phyloP scores from a whole-genome alignment of 2,329 filamentous ascomycete genomes.

The Aspergillus bombycis region DNA sequence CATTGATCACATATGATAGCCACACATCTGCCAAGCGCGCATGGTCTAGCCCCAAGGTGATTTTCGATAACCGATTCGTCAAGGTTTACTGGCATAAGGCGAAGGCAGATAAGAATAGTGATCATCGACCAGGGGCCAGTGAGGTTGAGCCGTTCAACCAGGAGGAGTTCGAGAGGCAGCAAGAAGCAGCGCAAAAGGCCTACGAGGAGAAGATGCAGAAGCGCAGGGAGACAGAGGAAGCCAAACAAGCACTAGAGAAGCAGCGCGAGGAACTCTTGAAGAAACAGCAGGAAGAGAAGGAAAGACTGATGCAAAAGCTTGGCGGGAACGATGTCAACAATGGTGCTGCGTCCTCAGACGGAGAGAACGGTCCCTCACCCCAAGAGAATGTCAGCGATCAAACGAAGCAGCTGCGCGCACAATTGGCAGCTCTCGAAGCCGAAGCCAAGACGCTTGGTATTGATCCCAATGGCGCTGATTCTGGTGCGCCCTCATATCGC shows the following conservation, averaged over 20 bases:
- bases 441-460: conserved; percentile 59
- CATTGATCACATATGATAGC: conserved; percentile 58
- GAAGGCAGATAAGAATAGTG: conserved; percentile 35
- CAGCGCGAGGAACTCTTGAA: conserved; percentile 55
- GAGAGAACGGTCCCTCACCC: conserved; percentile 22
- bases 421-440: conserved; percentile 58
- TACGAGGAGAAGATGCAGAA: conserved; percentile 59
- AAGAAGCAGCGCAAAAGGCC: conserved; percentile 59
- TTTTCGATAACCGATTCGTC: conserved; percentile 67
- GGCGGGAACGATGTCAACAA: conserved; percentile 44
- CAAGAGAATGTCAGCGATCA: conserved; percentile 48
- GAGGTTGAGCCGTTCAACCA: conserved; percentile 47
- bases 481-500: conserved; percentile 37
- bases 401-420: conserved; percentile 57
- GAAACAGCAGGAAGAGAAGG: conserved; percentile 59
- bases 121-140: conserved; percentile 23
- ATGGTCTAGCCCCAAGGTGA: conserved; percentile 63
- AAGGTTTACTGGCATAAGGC: conserved; percentile 66
- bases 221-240: conserved; percentile 55
- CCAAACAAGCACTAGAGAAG: conserved; percentile 56
- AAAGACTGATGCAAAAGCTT: conserved; percentile 53
- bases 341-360: conserved; percentile 29
- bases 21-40: conserved; percentile 57
- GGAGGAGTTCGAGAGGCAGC: conserved; percentile 57
- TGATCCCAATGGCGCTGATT: conserved; percentile 43